Evolutionary conservation across 805 yeast species (phyloP).

Genomic region (Deakozyma indianensis): DNA sequence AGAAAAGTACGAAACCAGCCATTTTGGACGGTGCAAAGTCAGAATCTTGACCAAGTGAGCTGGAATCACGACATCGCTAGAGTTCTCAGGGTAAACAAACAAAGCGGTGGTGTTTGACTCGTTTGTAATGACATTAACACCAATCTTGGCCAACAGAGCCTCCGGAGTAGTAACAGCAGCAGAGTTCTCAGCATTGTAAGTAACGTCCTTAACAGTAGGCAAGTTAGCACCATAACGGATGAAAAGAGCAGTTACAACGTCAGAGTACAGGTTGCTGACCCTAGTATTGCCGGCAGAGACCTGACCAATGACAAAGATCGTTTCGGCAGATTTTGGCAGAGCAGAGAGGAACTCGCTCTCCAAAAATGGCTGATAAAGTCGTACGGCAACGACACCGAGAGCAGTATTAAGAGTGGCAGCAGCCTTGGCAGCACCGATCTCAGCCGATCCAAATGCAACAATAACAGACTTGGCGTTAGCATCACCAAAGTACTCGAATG

Average conservation of each 20-base stretch:
- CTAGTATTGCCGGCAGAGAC: slow-evolving; percentile 20
- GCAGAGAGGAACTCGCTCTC: slow-evolving; percentile 40
- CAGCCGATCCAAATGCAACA: slow-evolving; percentile 66
- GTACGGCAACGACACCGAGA: slow-evolving; percentile 55
- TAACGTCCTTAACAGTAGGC: slow-evolving; percentile 10
- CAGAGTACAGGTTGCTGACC: slow-evolving; percentile 43
- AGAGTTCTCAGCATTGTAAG: slow-evolving; percentile 9
- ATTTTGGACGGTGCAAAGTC: slow-evolving; percentile 32
- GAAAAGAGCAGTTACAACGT: slow-evolving; percentile 59
- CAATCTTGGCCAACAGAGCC: slow-evolving; percentile 24
- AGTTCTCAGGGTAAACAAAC: slow-evolving; percentile 47
- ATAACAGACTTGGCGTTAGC: slow-evolving; percentile 54
- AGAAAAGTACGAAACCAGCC: slow-evolving; percentile 7
- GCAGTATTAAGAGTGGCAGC: slow-evolving; percentile 24
- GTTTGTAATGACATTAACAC: slow-evolving; percentile 15
- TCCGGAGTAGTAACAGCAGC: slow-evolving; percentile 12
- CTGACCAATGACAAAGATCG: slow-evolving; percentile 58
- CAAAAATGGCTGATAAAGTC: slow-evolving; percentile 74
- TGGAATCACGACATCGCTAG: slow-evolving; percentile 45
- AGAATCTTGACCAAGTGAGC: slow-evolving; percentile 54
- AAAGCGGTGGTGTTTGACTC: slow-evolving; percentile 7
- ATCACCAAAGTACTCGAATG: slow-evolving; percentile 61
- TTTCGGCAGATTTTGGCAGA: slow-evolving; percentile 44
- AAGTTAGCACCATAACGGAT: slow-evolving; percentile 9
- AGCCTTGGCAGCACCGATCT: slow-evolving; percentile 36